phyloP scores from a whole-genome alignment of 202 grass and related monocot genomes.

The Alloteropsis angusta region DNA sequence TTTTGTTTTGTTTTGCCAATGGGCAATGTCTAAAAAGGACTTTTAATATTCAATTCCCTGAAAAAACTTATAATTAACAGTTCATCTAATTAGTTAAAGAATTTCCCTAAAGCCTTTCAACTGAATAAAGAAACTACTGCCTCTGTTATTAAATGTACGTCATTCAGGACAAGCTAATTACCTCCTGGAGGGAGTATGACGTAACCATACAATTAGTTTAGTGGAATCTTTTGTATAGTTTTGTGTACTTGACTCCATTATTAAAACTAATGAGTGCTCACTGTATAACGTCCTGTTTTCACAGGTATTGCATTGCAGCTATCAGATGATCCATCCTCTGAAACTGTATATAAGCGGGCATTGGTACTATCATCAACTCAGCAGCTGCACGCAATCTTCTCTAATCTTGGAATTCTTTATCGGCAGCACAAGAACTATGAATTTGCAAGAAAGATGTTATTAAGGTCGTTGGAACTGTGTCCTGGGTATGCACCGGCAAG shows the following conservation, averaged over 20 bases:
- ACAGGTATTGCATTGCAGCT: slow-evolving; percentile 87
- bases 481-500: slow-evolving; percentile 87
- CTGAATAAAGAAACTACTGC: neutral
- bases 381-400: slow-evolving; percentile 73
- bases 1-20: neutral
- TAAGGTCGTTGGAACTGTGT: slow-evolving; percentile 69
- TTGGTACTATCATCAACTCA: slow-evolving; percentile 50
- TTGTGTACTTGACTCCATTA: neutral
- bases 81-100: slow-evolving; percentile 4
- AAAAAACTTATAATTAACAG: no score
- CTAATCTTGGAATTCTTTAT: slow-evolving; percentile 89
- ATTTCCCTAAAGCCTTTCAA: neutral
- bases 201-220: neutral
- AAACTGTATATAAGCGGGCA: slow-evolving; percentile 75
- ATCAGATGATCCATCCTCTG: slow-evolving; percentile 60
- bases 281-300: neutral
- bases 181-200: no score
- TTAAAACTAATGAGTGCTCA: neutral
- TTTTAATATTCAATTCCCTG: slow-evolving; percentile 14
- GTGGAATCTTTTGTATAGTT: neutral
- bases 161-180: no score
- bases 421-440: slow-evolving; percentile 71
- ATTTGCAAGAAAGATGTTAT: slow-evolving; percentile 71
- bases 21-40: neutral
- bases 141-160: no score